phyloP scores from a whole-genome alignment of 495 filamentous ascomycete genomes.

The Trichoderma parareesei region DNA sequence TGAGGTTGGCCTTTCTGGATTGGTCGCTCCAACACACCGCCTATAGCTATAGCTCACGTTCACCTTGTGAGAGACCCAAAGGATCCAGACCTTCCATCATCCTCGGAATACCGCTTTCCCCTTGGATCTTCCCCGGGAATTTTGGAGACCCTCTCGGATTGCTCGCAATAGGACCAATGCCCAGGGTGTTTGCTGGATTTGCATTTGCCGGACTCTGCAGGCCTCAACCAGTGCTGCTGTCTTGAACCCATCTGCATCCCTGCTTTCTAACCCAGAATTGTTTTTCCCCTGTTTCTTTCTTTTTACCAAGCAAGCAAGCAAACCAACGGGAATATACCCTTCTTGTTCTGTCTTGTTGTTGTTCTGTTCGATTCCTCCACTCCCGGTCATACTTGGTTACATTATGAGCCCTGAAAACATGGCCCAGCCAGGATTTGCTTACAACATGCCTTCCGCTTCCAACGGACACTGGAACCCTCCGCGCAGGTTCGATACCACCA shows the following conservation, averaged over 20 bases:
- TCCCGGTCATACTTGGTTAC: not conserved
- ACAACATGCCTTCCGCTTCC: conserved; percentile 4
- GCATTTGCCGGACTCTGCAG: conserved; percentile 3
- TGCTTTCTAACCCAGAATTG: not conserved
- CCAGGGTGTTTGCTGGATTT: conserved; percentile 1
- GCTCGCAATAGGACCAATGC: conserved; percentile 6
- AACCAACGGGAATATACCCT: not conserved
- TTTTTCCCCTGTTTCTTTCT: not conserved
- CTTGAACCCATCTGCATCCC: not conserved
- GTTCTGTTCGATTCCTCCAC: not conserved
- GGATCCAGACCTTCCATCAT: not conserved
- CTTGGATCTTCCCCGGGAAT: not conserved
- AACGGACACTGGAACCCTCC: conserved; percentile 3
- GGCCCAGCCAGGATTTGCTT: conserved; percentile 4
- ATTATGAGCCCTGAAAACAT: conserved; percentile 10
- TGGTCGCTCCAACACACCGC: conserved; percentile 7
- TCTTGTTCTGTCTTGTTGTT: not conserved
- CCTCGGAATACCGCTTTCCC: not conserved
- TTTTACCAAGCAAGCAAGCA: not conserved
- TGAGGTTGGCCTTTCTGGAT: conserved; percentile 7
- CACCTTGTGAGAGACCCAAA: conserved; percentile 8
- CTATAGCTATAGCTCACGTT: conserved; percentile 9
- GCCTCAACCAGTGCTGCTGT: conserved; percentile 3
- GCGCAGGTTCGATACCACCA: not conserved
- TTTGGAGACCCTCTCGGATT: not conserved